Base-by-base conservation (phyloP, 345 rosid species). In the Hirschfeldia incana region DNA sequence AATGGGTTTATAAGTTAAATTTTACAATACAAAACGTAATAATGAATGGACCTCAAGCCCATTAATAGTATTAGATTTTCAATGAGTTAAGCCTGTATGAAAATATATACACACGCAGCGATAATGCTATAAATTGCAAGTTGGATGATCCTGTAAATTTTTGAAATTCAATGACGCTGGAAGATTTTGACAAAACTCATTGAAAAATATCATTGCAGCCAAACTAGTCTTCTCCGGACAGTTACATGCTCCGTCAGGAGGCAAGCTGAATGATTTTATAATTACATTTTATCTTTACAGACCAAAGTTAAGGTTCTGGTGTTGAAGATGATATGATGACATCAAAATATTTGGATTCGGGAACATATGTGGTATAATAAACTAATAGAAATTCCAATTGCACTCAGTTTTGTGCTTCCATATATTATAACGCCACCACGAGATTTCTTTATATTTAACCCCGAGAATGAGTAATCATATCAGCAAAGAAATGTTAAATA, bases 271-370 rank as follows among this genome's bases (percentile, higher is more conserved):
- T 66, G 5, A 9, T 15, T 53, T 65, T 53, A 21, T 3, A 13
- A 21, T 12, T 37, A 29, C 72, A 39, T 68, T 60, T 44, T 42
- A 60, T 68, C 74, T 26, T 6, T 6, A 21, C 9, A 53, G n/a
- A 49, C n/a, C 36, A 71, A 63, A 27, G 46, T 57, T 65, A 78
- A 73, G 77, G 53, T 78, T 72, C 51, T 29, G 69, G 58, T 51
- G 46, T 78, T 55, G 65, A 53, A 3, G 61, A 57, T 71, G 72
- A 55, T 72, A 55, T 65, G 72, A 39, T 73, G 78, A 73, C 82
- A 73, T 79, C 78, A 73, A 79, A 67, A 79, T 79, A 60, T 60
- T 29, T 73, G 55, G 82, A 67, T 79, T 79, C 82, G 34, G 16
- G 28, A 73, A 61, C 46, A 73, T 0, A 68, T 44, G 29, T 67